Conservation (phyloP, 2,329 filamentous ascomycete genomes). For the Cordyceps javanica region DNA sequence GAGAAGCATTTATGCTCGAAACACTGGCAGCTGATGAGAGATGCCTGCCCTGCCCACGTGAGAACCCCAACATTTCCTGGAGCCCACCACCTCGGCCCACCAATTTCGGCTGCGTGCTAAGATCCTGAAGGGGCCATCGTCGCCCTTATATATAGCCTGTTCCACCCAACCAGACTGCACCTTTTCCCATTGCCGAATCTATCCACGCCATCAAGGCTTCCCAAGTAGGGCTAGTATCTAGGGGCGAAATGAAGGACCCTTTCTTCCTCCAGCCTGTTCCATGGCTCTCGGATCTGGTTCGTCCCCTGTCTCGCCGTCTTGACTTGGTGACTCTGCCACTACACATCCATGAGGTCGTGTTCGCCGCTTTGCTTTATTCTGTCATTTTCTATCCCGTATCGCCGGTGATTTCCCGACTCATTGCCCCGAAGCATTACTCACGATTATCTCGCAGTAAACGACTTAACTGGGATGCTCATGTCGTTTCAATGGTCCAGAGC, state of each 20-base stretch:
- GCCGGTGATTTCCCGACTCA: conserved; percentile 54
- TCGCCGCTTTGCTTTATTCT: conserved; percentile 62
- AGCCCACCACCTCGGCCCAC: conserved; percentile 14
- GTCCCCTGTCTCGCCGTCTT: conserved; percentile 59
- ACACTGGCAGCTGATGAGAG: conserved; percentile 6
- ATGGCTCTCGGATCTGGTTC: conserved; percentile 47
- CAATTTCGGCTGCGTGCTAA: conserved; percentile 6
- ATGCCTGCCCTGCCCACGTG: conserved; percentile 9
- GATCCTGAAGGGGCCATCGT: background rate
- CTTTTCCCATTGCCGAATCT: background rate
- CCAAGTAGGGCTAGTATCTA: background rate
- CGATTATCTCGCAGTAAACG: conserved; percentile 56
- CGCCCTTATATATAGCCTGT: background rate
- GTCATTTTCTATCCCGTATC: conserved; percentile 61
- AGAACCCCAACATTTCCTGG: conserved; percentile 11
- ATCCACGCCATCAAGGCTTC: background rate
- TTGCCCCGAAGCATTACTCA: conserved; percentile 60
- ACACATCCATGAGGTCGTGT: conserved; percentile 71
- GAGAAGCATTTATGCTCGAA: background rate
- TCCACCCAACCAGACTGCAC: background rate
- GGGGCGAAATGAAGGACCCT: conserved; percentile 60
- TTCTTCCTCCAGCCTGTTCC: conserved; percentile 60
- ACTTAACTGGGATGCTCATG: conserved; percentile 80
- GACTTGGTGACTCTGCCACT: conserved; percentile 61
- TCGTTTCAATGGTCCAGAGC: conserved; percentile 77